Conservation (phyloP, 108 stramenopile species). For the Pseudonitzschia multiseries region DNA sequence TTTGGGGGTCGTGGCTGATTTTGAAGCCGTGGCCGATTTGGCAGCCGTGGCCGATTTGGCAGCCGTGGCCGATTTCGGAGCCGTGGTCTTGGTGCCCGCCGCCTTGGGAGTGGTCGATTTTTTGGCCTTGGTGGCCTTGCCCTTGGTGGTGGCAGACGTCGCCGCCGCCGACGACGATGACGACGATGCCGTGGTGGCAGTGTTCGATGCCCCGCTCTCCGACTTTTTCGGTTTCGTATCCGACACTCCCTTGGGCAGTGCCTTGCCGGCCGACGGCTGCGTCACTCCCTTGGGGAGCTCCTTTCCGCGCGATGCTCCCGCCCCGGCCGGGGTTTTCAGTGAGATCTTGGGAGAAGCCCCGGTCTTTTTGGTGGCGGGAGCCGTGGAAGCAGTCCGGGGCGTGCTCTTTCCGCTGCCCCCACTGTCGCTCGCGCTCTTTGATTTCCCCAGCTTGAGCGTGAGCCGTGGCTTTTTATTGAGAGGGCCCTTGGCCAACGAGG, state of each 20-base stretch:
- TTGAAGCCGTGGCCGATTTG: too few species aligned
- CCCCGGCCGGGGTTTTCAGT: conserved; percentile 30
- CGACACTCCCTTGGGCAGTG: not conserved
- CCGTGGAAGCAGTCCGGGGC: conserved; percentile 9
- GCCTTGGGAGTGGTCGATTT: conserved; percentile 15
- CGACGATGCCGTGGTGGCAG: not conserved
- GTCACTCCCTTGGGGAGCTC: conserved; percentile 52
- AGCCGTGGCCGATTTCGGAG: too few species aligned
- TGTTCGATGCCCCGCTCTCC: not conserved
- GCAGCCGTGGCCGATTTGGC: too few species aligned
- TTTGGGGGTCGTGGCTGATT: too few species aligned
- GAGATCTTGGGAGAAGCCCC: conserved; percentile 37
- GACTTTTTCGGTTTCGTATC: not conserved
- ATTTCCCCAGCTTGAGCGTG: conserved; percentile 26
- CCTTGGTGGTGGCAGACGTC: not conserved
- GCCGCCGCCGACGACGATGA: not conserved
- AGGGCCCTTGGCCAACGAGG: not conserved
- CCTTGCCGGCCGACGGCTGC: conserved; percentile 6
- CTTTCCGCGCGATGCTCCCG: conserved; percentile 41
- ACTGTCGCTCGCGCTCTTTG: not conserved
- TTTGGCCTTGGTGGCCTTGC: conserved; percentile 6
- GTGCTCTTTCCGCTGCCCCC: not conserved
- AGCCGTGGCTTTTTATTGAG: conserved; percentile 39
- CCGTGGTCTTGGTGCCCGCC: too few species aligned
- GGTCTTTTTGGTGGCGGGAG: conserved; percentile 46